These are phyloP conservation scores for Ophiostoma fasciatum DNA, from an alignment of 2,329 filamentous ascomycete species.

Conservation along the genomic window DNA sequence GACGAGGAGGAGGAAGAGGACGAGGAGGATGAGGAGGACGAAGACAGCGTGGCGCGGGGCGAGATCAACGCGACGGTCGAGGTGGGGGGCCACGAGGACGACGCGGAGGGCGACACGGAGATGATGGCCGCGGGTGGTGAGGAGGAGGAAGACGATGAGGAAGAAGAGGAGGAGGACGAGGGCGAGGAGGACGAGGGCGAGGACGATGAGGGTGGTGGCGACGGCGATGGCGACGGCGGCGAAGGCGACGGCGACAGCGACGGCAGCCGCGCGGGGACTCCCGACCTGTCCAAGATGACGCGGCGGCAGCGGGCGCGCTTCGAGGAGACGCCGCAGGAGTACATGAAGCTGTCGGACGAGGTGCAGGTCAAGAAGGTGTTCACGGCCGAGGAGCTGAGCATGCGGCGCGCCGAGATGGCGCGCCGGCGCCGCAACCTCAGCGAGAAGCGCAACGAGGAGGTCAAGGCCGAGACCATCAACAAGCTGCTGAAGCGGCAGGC, in stretches of 20 bases:
- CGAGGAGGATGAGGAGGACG: constrained; percentile 41
- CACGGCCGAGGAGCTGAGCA: constrained; percentile 45
- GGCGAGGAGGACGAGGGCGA: constrained; percentile 24
- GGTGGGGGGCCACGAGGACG: constrained; percentile 24
- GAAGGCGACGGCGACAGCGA: constrained; percentile 22
- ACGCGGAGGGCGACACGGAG: constrained; percentile 24
- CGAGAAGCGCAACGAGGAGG: constrained; percentile 49
- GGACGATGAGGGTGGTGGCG: constrained; percentile 24
- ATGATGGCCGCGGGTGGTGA: constrained; percentile 19
- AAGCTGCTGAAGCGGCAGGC: constrained; percentile 78
- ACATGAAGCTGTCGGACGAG: constrained; percentile 48
- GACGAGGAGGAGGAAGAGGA: constrained; percentile 42
- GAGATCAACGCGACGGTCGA: constrained; percentile 31
- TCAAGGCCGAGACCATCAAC: constrained; percentile 79
- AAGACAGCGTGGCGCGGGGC: constrained; percentile 36
- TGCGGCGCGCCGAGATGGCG: constrained; percentile 48
- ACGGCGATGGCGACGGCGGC: constrained; percentile 25
- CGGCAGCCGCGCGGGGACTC: constrained; percentile 33
- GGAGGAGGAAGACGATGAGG: constrained; percentile 23
- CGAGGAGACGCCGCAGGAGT: constrained; percentile 35
- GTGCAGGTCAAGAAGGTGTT: constrained; percentile 49
- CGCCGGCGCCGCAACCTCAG: constrained; percentile 46
- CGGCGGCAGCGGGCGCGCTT: constrained; percentile 45
- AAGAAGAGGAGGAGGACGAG: constrained; percentile 24
- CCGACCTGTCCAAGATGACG: constrained; percentile 44